Evolutionary conservation across 345 rosid genomes (phyloP), one percentile per base, ranked within the genome.

Genomic region (Brassica juncea): DNA sequence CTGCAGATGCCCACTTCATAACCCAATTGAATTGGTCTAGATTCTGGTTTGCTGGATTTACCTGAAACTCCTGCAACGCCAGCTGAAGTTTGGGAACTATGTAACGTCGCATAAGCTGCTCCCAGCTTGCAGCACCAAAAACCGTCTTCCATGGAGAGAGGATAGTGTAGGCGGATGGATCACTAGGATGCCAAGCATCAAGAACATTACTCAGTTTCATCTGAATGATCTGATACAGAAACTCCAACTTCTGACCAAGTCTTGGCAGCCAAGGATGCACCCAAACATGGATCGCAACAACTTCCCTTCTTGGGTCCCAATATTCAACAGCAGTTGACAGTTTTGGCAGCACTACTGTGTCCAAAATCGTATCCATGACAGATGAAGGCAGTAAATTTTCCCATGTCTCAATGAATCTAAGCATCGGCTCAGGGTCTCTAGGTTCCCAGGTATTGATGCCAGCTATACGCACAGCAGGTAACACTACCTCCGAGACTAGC

Each of bases 361-460:
- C 89, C 74, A 90, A 75, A 60, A 91, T 87, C 66, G 87, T 85
- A 8, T 90, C 87, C 30, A 83, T 77, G 68, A 91, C 87, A 32
- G 96, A 85, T 62, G 88, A 68, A 9, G 98, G 98, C 34, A 95
- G 76, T 70, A 89, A 66, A 73, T 80, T 86, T 63, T 94, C 95
- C 97, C 99, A 94, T 4, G 86, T 81, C 80, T 94, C 98, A 75
- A 92, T 73, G 70, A 95, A 93, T 71, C 87, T 89, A 66, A 95
- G 96, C 98, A 95, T 95, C 6, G 98, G 94, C 80, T 95, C 98
- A 39, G 96, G 96, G 73, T 91, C 91, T 83, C 98, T 86, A 21
- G 96, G 88, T 78, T 93, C 96, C 99, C 97, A 95, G 39, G 94
- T 91, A 62, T 92, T 91, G 60, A 86, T 83, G 52, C 97, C 97